Evolutionary conservation across 768 basidiomycete species (phyloP), one percentile per base, ranked within the genome.

Genomic region (Auricularia sp.): DNA sequence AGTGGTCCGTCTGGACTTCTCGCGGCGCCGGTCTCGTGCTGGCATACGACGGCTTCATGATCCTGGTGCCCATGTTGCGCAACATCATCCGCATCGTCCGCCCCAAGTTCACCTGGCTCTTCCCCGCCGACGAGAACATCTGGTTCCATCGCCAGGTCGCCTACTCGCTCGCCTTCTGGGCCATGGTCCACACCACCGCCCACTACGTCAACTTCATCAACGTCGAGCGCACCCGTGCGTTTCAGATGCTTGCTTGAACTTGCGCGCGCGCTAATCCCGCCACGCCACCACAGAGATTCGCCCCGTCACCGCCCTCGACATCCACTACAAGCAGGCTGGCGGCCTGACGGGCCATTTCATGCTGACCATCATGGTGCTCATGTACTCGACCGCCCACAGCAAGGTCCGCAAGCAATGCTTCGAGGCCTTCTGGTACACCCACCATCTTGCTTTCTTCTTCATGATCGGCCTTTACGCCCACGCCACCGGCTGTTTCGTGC

Each of bases 401-500:
- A 93, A 90, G 76, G 87, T 98, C 68, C 89, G 94, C 69, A 75
- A 83, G 66, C 91, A 94, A 75, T 91, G 87, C 78, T 97, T 95
- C 76, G 94, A 98, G 75, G 92, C 85, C 1, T 98, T 98, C 80
- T 96, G 94, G 94, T 96, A 94, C 75, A 94, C 94, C 39, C 94
- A 96, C 69, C 94, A 95, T 69, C 84, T 94, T 47, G 92, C 91
- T 11, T 92, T 94, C 81, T 92, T 94, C 79, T 94, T 95, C 79
- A 91, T 95, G 86, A 79, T 95, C 67, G 90, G 85, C 37, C 83
- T 97, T 59, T 96, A 90, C 76, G 83, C 90, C 24, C 94, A 95
- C 74, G 93, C 94, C 8, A 89, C 89, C 64, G 94, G 94, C 3
- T 98, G 94, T 76, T 98, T 98, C 76, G 94, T 98, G 65, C 92